Evolutionary conservation across 352 stramenopile species (phyloP).

Genomic region (Peronospora belbahrii): DNA sequence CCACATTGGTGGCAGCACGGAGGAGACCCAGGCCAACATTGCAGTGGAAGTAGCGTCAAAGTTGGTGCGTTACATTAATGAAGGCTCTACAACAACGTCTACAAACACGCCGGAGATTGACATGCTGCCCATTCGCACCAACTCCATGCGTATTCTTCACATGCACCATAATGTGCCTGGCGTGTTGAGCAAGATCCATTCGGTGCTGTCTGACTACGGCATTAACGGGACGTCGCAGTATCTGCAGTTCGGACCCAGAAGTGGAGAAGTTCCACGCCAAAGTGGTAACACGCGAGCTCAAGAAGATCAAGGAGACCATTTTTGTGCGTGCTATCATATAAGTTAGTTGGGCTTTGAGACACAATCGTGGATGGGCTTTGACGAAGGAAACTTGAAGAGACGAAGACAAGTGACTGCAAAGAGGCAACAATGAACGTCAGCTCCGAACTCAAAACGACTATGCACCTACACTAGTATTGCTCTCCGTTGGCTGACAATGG

Average conservation of each 20-base stretch:
- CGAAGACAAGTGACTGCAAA: slow-evolving; percentile 2
- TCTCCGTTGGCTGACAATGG: slow-evolving; percentile 5
- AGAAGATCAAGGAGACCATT: slow-evolving; percentile 84
- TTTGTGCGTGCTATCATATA: slow-evolving; percentile 76
- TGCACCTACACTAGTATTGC: slow-evolving; percentile 16
- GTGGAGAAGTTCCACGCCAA: slow-evolving; percentile 77
- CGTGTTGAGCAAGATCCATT: slow-evolving; percentile 83
- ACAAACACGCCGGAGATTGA: slow-evolving; percentile 78
- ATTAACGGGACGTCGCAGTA: slow-evolving; percentile 85
- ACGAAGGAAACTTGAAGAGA: slow-evolving; percentile 1
- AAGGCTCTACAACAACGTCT: slow-evolving; percentile 69
- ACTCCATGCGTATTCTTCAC: slow-evolving; percentile 81
- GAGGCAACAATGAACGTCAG: slow-evolving; percentile 12
- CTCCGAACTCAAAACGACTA: slow-evolving; percentile 24
- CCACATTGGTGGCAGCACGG: slow-evolving; percentile 93
- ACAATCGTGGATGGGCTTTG: slow-evolving; percentile 16
- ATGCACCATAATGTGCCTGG: slow-evolving; percentile 83
- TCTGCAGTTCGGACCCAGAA: slow-evolving; percentile 73
- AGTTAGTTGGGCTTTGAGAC: slow-evolving; percentile 7
- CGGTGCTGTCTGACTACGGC: slow-evolving; percentile 72
- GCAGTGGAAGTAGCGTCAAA: slow-evolving; percentile 75
- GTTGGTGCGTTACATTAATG: slow-evolving; percentile 77
- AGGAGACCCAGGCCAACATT: slow-evolving; percentile 92
- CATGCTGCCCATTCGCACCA: slow-evolving; percentile 60
- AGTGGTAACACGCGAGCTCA: slow-evolving; percentile 69